These are phyloP conservation scores for Coemansia brasiliensis DNA, from an alignment of 192 early-diverging fungal genomes.

Conservation along the genomic window DNA sequence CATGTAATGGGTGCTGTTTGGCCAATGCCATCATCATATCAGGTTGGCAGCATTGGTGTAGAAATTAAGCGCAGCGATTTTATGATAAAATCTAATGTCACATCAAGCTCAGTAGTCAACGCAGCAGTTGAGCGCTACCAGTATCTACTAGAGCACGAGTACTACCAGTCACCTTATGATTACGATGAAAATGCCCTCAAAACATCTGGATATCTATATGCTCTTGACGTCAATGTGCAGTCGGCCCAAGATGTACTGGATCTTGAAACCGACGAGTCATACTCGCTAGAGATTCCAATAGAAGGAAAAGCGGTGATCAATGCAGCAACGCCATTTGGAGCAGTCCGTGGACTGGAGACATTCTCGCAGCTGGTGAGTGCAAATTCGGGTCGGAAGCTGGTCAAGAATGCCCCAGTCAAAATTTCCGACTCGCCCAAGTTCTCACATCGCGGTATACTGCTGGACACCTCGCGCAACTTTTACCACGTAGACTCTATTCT, in stretches of 20 bases:
- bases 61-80: constrained; percentile 57
- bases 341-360: constrained; percentile 71
- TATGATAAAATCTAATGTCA: constrained; percentile 63
- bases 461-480: constrained; percentile 73
- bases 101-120: constrained; percentile 57
- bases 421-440: constrained; percentile 66
- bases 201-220: constrained; percentile 35
- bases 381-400: constrained; percentile 52
- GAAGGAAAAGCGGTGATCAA: constrained; percentile 57
- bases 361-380: constrained; percentile 70
- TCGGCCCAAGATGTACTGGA: constrained; percentile 57
- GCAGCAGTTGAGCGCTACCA: constrained; percentile 61
- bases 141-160: constrained; percentile 58
- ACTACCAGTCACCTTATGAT: constrained; percentile 55
- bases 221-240: constrained; percentile 52
- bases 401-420: constrained; percentile 59
- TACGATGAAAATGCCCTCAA: constrained; percentile 49
- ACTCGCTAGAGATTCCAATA: constrained; percentile 62
- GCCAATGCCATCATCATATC: constrained; percentile 35
- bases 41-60: constrained; percentile 52
- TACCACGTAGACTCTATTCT: constrained; percentile 62
- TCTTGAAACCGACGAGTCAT: constrained; percentile 67
- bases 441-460: constrained; percentile 66
- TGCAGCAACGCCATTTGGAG: constrained; percentile 66
- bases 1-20: constrained; percentile 16